These are phyloP conservation scores for Solanum pinnatisectum DNA, from an alignment of 257 asterid species.

Conservation along the genomic window DNA sequence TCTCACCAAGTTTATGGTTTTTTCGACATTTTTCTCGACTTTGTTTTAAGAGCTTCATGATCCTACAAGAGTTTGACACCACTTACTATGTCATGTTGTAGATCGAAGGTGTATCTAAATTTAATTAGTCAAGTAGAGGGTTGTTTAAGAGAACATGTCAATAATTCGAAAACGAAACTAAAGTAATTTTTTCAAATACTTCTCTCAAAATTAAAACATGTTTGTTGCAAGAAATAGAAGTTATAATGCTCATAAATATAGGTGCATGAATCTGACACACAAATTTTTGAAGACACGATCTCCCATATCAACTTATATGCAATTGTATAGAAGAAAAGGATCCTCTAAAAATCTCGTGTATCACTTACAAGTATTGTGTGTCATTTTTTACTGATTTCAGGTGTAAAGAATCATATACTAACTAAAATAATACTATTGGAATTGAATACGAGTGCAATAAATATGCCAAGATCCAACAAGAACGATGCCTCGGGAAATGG, in stretches of 20 bases:
- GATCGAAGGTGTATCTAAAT: too few species aligned
- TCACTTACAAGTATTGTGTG: not conserved
- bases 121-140: not conserved
- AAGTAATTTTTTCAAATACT: too few species aligned
- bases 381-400: not conserved
- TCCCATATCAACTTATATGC: not conserved
- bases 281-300: not conserved
- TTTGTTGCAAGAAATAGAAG: not conserved
- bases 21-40: too few species aligned
- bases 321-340: not conserved
- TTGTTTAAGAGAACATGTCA: too few species aligned
- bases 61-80: too few species aligned
- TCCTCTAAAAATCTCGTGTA: not conserved
- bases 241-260: not conserved
- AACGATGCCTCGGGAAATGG: constrained; percentile 8
- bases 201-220: not conserved
- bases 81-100: not conserved
- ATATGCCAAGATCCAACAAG: not conserved
- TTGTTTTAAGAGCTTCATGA: not conserved
- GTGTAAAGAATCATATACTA: not conserved
- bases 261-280: not conserved
- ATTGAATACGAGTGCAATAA: not conserved
- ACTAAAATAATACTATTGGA: not conserved
- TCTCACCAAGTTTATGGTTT: too few species aligned
- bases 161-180: rapidly evolving